Evolutionary conservation across 345 rosid genomes (phyloP).

Genomic region (Trapa incisa): DNA sequence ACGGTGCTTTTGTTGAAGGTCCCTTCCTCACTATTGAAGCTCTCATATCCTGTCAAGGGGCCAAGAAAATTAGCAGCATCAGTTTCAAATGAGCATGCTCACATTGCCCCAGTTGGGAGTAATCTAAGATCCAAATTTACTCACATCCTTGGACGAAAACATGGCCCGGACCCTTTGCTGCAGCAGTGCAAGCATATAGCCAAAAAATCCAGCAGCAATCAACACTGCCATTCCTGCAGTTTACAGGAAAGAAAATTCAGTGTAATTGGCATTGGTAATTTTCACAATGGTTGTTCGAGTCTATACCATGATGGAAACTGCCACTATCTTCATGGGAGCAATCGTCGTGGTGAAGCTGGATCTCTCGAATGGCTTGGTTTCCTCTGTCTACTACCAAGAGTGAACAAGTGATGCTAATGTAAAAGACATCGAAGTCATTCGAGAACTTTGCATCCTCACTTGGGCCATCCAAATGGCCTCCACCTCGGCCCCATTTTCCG

Average conservation of each 20-base stretch:
- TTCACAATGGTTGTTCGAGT: background rate
- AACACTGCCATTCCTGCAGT: slow-evolving; percentile 65
- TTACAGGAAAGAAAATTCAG: slow-evolving; percentile 2
- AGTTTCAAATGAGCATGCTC: background rate
- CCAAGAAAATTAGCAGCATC: background rate
- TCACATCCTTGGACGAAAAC: slow-evolving; percentile 50
- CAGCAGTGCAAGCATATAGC: slow-evolving; percentile 82
- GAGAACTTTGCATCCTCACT: slow-evolving; percentile 82
- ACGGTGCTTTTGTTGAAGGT: slow-evolving; percentile 36
- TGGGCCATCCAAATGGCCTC: slow-evolving; percentile 67
- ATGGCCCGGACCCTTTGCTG: slow-evolving; percentile 48
- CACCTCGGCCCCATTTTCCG: slow-evolving; percentile 58
- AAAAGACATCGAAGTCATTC: slow-evolving; percentile 69
- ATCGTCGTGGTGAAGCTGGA: slow-evolving; percentile 64
- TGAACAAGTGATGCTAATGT: slow-evolving; percentile 66
- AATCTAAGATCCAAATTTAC: slow-evolving; percentile 8
- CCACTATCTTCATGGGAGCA: slow-evolving; percentile 48
- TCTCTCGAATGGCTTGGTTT: slow-evolving; percentile 78
- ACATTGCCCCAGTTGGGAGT: background rate
- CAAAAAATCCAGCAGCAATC: slow-evolving; percentile 61
- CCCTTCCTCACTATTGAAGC: slow-evolving; percentile 21
- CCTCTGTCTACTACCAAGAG: slow-evolving; percentile 80
- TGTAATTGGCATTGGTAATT: background rate
- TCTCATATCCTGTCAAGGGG: slow-evolving; percentile 27
- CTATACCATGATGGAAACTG: slow-evolving; percentile 57